phyloP scores from a whole-genome alignment of 495 filamentous ascomycete genomes.

The Penicillium roqueforti region DNA sequence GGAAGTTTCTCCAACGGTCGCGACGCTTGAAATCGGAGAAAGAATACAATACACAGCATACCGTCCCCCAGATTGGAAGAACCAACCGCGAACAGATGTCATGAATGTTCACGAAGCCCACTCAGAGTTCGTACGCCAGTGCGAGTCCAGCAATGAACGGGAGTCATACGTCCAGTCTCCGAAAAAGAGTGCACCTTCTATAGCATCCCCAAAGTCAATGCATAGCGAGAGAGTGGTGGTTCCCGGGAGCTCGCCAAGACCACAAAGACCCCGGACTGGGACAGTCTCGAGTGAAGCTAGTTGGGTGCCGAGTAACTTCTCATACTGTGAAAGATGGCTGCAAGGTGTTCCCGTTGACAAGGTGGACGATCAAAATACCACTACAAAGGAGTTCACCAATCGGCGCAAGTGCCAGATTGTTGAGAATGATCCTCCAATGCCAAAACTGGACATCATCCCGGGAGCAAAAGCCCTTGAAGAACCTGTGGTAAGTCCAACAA shows the following conservation, averaged over 20 bases:
- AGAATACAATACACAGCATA: conserved; percentile 14
- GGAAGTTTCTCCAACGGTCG: too few species aligned
- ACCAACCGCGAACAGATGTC: conserved; percentile 9
- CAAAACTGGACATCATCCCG: conserved; percentile 24
- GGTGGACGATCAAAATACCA: conserved; percentile 22
- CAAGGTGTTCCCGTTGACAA: conserved; percentile 38
- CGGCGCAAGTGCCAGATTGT: conserved; percentile 43
- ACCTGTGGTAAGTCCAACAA: conserved; percentile 25
- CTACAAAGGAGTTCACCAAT: conserved; percentile 28
- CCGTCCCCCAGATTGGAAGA: conserved; percentile 12
- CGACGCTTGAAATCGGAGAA: neutral
- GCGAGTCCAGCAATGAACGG: conserved; percentile 19
- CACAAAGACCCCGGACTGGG: conserved; percentile 34
- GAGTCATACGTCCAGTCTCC: conserved; percentile 3
- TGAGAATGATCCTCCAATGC: conserved; percentile 36
- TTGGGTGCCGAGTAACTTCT: conserved; percentile 42
- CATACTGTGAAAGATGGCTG: conserved; percentile 43
- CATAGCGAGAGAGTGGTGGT: neutral
- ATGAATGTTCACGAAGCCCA: conserved; percentile 42
- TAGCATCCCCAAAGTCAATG: conserved; percentile 7
- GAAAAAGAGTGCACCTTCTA: neutral
- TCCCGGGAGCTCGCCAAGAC: conserved; percentile 20
- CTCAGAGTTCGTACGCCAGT: conserved; percentile 34
- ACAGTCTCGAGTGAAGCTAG: conserved; percentile 44
- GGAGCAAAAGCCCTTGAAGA: conserved; percentile 30